phyloP scores from a whole-genome alignment of 2,329 filamentous ascomycete genomes.

The Calonectria crousiana region DNA sequence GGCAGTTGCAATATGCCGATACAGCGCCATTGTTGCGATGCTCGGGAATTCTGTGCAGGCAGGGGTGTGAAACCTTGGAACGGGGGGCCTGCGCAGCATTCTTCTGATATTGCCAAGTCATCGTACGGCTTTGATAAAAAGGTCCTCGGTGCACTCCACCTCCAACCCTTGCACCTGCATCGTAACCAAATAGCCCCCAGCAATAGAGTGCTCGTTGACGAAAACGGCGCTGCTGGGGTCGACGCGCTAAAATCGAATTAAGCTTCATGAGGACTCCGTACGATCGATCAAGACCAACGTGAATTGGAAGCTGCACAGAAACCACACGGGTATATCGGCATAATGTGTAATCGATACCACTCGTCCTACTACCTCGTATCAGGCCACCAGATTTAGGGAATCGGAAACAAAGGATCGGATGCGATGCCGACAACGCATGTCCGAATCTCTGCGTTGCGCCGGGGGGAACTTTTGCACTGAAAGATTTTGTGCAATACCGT shows the following conservation, averaged over 20 bases:
- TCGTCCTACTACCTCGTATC: background rate
- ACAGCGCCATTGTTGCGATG: background rate
- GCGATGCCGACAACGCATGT: no score
- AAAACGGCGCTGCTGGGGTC: background rate
- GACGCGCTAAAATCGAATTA: background rate
- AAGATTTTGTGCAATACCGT: background rate
- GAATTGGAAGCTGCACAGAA: background rate
- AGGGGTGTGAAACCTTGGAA: background rate
- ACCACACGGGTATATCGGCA: background rate
- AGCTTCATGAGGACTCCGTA: background rate
- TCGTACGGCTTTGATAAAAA: slow-evolving; percentile 2
- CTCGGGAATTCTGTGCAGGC: background rate
- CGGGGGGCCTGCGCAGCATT: background rate
- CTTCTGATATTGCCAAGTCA: background rate
- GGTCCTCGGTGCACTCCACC: background rate
- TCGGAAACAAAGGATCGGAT: no score
- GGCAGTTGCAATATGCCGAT: background rate
- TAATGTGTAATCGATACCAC: background rate
- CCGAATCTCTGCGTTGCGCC: no score
- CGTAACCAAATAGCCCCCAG: background rate
- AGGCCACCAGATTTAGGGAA: background rate
- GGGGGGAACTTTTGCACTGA: background rate
- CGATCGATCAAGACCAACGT: background rate
- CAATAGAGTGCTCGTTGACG: background rate
- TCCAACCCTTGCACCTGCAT: background rate